Evolutionary conservation across 2,329 filamentous ascomycete species (phyloP), one percentile per base, ranked within the genome.

Genomic region (Fusarium sacchari): DNA sequence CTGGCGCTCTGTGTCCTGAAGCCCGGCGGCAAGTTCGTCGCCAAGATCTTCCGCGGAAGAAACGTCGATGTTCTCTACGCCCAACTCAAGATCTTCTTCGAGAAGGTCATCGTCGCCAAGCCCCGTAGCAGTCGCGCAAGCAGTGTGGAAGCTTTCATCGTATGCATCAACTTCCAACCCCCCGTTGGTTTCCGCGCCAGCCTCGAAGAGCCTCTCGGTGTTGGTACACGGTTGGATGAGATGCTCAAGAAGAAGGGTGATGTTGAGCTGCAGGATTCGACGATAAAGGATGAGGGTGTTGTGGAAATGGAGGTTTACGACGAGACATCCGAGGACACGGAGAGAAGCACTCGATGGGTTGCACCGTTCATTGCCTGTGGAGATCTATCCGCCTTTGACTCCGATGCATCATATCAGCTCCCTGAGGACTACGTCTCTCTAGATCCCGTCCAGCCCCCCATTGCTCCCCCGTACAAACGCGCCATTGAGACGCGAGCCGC

Each of bases 311-410:
- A 85, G 81, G 78, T 86, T n/a, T 87, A 90, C 79, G 88, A 86
- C 72, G 82, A 78, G 47, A 65, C 63, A n/a, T 67, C 67, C 6
- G 78, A 76, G 56, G 74, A 78, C 53, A 77, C 69, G 44, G 74
- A 77, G 55, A 72, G 66, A 75, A 83, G 57, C 86, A 90, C 67
- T 82, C 86, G 92, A 57, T 98, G 96, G 95, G 96, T 98, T 76
- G 95, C 95, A 7, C 95, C 96, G 0, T 99, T 99, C 80, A 89
- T 99, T 78, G 95, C 96, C n/a, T 99, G 96, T 81, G 96, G 96
- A 50, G 96, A 99, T 83, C 87, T 99, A 60, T 97, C 95, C 30
- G 92, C 94, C 17, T 99, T 95, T 84, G 96, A 99, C 84, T 95
- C 96, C 2, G 96, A 99, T 86, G 96, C 96, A 8, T 96, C 95